Evolutionary conservation across 176 grass and related monocot genomes (phyloP), one percentile per base, ranked within the genome.

Genomic region (Oryza officinalis): DNA sequence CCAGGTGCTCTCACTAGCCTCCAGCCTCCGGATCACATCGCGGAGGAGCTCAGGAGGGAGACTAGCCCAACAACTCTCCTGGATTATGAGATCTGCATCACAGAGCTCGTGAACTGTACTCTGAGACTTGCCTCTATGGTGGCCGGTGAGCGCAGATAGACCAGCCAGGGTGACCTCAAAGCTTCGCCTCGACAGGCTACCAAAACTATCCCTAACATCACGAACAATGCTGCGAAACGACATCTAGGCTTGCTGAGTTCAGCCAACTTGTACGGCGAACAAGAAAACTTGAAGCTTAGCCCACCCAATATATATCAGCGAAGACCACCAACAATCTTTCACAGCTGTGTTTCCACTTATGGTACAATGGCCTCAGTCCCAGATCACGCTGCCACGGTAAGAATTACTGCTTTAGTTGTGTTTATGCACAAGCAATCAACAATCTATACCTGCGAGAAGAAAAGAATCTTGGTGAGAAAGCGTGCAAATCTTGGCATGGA

Each of bases 11-110:
- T 99, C 93, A 17, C 93, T 99, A 2, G 80, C 87, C 78, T 99
- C 97, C 71, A 99, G 65, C 75, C 97, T 89, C 76, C 87, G 84
- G 83, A 99, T 92, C 44, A 96, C 91, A 73, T 99, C 93, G 0
- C 89, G 72, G 72, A 99, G 94, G 23, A 99, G 88, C 69, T 99
- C 97, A 22, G 97, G 91, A 52, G 97, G 97, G 57, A 99, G 91
- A 50, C 75, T 86, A 6, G 97, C 93, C 97, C 97, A 99, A 13
- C 83, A 80, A 31, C 89, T 89, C 46, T 96, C 88, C 83, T 99
- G 97, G 57, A 92, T 14, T 20, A 94, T 77, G n/a, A 89, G 79
- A 79, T 81, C 44, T 0, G 76, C 69, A 43, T 96, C 87, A 8
- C 33, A 79, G 69, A 94, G 79, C 71, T 99, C 89, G 20, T 96